Evolutionary conservation across 2,329 filamentous ascomycete genomes (phyloP), one percentile per base, ranked within the genome.

Genomic region (Rhytidhysteron rufulum): DNA sequence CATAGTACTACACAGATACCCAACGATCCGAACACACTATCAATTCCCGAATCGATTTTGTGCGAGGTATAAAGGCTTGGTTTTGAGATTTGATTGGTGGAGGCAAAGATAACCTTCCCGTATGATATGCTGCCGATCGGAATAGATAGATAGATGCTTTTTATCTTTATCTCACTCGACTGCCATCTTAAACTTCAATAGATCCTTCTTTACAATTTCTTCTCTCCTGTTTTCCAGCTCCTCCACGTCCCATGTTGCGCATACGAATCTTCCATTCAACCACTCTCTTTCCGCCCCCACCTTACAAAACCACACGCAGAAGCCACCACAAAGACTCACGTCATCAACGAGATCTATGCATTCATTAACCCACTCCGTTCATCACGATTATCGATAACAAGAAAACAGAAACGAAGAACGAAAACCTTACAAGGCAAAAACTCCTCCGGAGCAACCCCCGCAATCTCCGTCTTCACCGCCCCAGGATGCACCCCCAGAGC

Each of bases 401-500:
- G 25, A 9, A n/a, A 9, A n/a, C 25, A 9, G 9, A 9, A n/a
- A 29, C 9, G n/a, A 9, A 9, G 25, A 29, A 9, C n/a, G 9
- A n/a, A 29, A 9, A 29, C n/a, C 9, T 29, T 29, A 29, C 25
- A 29, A 29, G 25, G n/a, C 24, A 7, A 27, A 27, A 27, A 13
- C 24, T 27, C 24, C 24, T 13, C 24, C 7, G 24, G 7, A 27
- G 7, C 7, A 9, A 7, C 31, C 33, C 32, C 19, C 22, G 49
- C 50, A 42, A 48, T 47, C 31, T 37, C 39, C 25, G 49, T 52
- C 24, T 46, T 4, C 20, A 50, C 48, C 16, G 39, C 45, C 9
- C 49, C 48, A 15, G 48, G 49, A 42, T 53, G 49, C 19, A 53
- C 31, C 13, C 48, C 42, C 30, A 37, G 49, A 18, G 49, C 45